These are phyloP conservation scores for Naematelia aurantialba DNA, from an alignment of 768 basidiomycete species.

Conservation along the genomic window DNA sequence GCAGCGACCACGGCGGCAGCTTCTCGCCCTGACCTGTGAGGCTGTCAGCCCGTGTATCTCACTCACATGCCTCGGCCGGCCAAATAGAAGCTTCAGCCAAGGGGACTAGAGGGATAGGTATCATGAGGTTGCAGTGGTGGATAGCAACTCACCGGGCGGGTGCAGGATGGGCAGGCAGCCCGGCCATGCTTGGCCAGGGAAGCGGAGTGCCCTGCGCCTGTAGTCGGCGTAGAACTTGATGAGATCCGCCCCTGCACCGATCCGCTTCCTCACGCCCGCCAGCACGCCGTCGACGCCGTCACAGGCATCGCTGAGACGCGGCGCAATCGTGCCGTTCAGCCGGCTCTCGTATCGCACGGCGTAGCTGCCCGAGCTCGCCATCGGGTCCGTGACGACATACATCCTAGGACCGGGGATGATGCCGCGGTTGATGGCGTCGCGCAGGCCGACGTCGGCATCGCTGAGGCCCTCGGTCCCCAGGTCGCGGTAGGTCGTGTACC, in stretches of 20 bases:
- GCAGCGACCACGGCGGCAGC: not conserved
- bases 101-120: slow-evolving; percentile 9
- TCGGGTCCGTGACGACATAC: slow-evolving; percentile 20
- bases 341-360: slow-evolving; percentile 18
- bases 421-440: slow-evolving; percentile 26
- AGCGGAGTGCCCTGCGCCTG: slow-evolving; percentile 15
- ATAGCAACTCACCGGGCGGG: slow-evolving; percentile 10
- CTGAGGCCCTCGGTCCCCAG: slow-evolving; percentile 21
- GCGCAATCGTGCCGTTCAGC: slow-evolving; percentile 15
- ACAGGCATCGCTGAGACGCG: slow-evolving; percentile 16
- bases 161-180: slow-evolving; percentile 10
- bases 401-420: slow-evolving; percentile 27
- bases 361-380: slow-evolving; percentile 21
- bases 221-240: slow-evolving; percentile 35
- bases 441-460: slow-evolving; percentile 20
- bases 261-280: slow-evolving; percentile 18
- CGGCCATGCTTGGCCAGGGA: slow-evolving; percentile 16
- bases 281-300: slow-evolving; percentile 20
- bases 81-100: slow-evolving; percentile 8
- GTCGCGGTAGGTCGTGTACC: slow-evolving; percentile 31
- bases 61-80: no score
- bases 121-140: not conserved
- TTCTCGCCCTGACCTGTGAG: not conserved
- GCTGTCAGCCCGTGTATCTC: not conserved
- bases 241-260: slow-evolving; percentile 28